Percentiles rank a stretch among this genome's conserved stretches.
These are phyloP conservation scores for Kwoniella shivajii DNA, from an alignment of 1,284 basidiomycete genomes.

Conservation along the genomic window DNA sequence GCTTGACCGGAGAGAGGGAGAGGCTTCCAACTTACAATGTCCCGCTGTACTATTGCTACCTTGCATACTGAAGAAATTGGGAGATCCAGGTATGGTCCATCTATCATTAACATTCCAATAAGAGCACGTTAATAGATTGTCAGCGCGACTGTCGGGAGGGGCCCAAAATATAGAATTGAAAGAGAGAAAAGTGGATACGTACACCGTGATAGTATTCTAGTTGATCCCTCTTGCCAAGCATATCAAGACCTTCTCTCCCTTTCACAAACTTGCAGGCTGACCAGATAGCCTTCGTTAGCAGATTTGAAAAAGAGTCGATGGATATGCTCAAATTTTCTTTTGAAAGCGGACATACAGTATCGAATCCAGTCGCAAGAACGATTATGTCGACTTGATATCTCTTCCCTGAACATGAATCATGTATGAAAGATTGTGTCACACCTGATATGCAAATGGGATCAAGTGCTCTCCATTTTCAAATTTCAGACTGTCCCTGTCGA, in stretches of 20 bases:
- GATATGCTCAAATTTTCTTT: not conserved
- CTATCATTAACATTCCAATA: not conserved
- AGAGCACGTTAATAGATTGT: not conserved
- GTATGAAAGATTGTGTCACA: not conserved
- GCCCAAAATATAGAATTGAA: not conserved
- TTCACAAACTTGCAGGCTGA: not conserved
- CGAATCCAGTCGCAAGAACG: slow-evolving; percentile 31
- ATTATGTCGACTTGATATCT: slow-evolving; percentile 23
- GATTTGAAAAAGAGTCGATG: not conserved
- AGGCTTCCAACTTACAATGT: slow-evolving; percentile 19
- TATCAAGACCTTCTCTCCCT: not conserved
- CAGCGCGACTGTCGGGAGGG: not conserved
- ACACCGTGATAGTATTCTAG: slow-evolving; percentile 10
- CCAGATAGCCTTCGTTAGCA: not conserved
- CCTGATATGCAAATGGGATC: not conserved
- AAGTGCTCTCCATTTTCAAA: not conserved
- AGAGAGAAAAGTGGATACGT: no score
- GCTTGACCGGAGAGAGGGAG: not conserved
- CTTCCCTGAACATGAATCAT: slow-evolving; percentile 1
- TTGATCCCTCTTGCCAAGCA: not conserved
- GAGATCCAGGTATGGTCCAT: slow-evolving; percentile 25
- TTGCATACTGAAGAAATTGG: slow-evolving; percentile 34
- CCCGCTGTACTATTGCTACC: slow-evolving; percentile 37
- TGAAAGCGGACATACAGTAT: slow-evolving; percentile 18
- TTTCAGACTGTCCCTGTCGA: not conserved